These are phyloP conservation scores for Elsinoe necatrix DNA, from an alignment of 2,329 filamentous ascomycete species.

Conservation along the genomic window DNA sequence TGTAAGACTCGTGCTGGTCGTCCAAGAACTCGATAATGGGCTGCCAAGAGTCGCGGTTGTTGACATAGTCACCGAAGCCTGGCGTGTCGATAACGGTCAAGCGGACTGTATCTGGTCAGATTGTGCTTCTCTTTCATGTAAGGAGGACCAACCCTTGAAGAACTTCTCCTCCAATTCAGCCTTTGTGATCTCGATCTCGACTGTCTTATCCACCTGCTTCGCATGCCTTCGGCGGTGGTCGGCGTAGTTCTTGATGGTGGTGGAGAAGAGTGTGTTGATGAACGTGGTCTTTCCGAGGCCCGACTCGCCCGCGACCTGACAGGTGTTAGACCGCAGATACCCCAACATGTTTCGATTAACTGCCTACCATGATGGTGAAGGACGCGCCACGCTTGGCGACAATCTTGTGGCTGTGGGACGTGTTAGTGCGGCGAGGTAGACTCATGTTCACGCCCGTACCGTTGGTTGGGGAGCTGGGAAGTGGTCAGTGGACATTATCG, in stretches of 20 bases:
- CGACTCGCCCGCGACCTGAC: constrained; percentile 92
- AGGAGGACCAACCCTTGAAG: constrained; percentile 72
- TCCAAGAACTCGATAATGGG: constrained; percentile 99
- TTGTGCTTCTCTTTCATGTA: not conserved
- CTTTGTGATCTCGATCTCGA: constrained; percentile 99
- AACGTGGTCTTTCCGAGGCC: constrained; percentile 99
- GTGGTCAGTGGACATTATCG: constrained; percentile 28
- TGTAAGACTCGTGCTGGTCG: constrained; percentile 99
- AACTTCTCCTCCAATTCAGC: constrained; percentile 99
- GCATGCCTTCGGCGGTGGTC: constrained; percentile 98
- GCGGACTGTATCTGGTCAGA: constrained; percentile 57
- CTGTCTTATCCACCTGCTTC: constrained; percentile 99
- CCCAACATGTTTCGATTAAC: not conserved
- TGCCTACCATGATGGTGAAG: constrained; percentile 94
- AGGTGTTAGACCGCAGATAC: constrained; percentile 24
- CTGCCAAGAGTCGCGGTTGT: constrained; percentile 99
- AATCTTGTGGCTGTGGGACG: constrained; percentile 54
- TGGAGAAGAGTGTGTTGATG: constrained; percentile 99
- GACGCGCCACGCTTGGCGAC: constrained; percentile 81
- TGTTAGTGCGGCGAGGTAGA: constrained; percentile 26
- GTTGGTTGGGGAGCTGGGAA: constrained; percentile 58
- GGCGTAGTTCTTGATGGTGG: constrained; percentile 99
- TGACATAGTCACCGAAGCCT: constrained; percentile 98
- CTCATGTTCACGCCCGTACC: constrained; percentile 37
- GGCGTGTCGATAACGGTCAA: constrained; percentile 98